These are phyloP conservation scores for Peniophora sp. DNA, from an alignment of 1,284 basidiomycete genomes.

Conservation along the genomic window DNA sequence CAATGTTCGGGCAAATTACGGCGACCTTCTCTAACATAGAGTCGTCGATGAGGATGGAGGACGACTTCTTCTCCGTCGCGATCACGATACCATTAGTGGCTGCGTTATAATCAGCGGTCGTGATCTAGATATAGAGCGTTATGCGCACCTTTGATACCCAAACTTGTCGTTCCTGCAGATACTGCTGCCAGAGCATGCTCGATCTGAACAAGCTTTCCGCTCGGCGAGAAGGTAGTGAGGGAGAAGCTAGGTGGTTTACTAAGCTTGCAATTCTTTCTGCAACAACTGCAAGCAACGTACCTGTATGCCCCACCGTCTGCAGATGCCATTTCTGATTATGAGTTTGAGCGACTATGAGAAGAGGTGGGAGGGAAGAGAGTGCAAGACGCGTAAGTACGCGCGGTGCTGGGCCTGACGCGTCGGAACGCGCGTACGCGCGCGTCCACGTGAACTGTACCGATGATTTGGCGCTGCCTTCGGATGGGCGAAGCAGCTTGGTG, in stretches of 20 bases:
- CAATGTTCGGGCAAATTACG: constrained; percentile 96
- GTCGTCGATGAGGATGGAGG: constrained; percentile 96
- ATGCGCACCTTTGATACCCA: constrained; percentile 90
- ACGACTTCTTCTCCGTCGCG: constrained; percentile 98
- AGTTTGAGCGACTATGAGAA: not conserved
- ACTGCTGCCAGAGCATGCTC: constrained; percentile 99
- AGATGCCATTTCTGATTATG: constrained; percentile 41
- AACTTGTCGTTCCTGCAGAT: constrained; percentile 91
- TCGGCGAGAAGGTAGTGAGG: constrained; percentile 97
- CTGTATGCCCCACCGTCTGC: constrained; percentile 80
- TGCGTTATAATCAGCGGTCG: constrained; percentile 24
- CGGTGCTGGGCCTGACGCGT: too few relatives aligned
- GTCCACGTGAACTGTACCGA: constrained; percentile 1
- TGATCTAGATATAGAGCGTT: constrained; percentile 5
- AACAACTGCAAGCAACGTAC: constrained; percentile 22
- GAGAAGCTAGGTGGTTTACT: constrained; percentile 81
- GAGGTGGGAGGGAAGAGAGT: not conserved
- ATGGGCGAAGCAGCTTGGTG: too few relatives aligned
- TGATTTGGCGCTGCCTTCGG: too few relatives aligned
- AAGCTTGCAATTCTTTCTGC: not conserved
- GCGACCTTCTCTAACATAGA: constrained; percentile 96
- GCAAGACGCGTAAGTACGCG: constrained; percentile 1
- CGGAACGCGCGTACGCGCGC: too few relatives aligned
- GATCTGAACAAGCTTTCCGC: constrained; percentile 97
- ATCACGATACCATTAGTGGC: constrained; percentile 99